A percentile compares a stretch with the other conserved stretches of the same genome.
Conservation (phyloP, 2,329 filamentous ascomycete genomes). For the Arthrobotrys iridis region DNA sequence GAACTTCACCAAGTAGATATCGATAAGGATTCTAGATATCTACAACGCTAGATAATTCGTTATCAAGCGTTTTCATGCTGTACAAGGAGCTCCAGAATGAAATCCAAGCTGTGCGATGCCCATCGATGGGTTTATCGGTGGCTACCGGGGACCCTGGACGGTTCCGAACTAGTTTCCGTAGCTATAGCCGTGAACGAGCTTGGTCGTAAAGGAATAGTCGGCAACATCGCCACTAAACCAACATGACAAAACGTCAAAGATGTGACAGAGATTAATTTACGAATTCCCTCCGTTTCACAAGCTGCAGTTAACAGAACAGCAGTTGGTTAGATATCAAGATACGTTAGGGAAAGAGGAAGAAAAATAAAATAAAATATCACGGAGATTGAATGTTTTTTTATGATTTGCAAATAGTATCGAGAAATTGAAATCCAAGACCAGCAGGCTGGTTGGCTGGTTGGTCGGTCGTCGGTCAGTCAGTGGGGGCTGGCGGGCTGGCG, state of each 20-base stretch:
- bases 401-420: constrained; percentile 50
- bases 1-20: background rate
- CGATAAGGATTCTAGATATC: constrained; percentile 26
- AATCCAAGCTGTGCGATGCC: background rate
- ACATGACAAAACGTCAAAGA: background rate
- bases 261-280: background rate
- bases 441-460: background rate
- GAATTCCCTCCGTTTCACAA: background rate
- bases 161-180: constrained; percentile 31
- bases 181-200: constrained; percentile 15
- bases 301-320: too few relatives aligned
- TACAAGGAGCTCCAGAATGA: constrained; percentile 42
- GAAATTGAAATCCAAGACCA: constrained; percentile 36
- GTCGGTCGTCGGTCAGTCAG: background rate
- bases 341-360: too few relatives aligned
- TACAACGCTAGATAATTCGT: constrained; percentile 49
- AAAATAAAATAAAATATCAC: too few relatives aligned
- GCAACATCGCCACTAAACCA: background rate
- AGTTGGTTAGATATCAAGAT: too few relatives aligned
- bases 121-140: constrained; percentile 24
- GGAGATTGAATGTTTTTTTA: too few relatives aligned
- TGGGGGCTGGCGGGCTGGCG: background rate
- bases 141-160: constrained; percentile 14
- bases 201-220: too few relatives aligned
- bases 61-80: constrained; percentile 18